A percentile compares a stretch with the other conserved stretches of the same genome.
These are phyloP conservation scores for Penicillium nucicola DNA, from an alignment of 495 filamentous ascomycete species.

Conservation along the genomic window DNA sequence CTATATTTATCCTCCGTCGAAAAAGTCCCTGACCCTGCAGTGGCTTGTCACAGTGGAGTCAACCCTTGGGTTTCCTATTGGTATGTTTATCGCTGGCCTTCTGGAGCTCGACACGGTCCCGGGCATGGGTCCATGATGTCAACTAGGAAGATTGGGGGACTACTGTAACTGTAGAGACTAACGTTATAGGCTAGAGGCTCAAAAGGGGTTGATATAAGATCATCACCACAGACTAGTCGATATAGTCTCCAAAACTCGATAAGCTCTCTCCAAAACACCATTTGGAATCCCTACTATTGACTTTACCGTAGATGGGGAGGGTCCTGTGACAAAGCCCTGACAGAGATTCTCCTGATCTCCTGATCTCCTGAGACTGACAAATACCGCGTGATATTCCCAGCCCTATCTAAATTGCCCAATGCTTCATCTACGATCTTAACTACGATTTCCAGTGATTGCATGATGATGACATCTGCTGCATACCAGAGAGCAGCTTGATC, in stretches of 20 bases:
- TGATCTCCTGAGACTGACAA: background rate
- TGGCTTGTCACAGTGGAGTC: conserved; percentile 6
- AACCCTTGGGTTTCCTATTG: background rate
- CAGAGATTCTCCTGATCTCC: background rate
- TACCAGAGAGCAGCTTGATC: background rate
- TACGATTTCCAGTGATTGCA: background rate
- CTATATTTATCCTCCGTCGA: conserved; percentile 2
- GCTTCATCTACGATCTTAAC: background rate
- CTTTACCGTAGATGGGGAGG: too few relatives aligned
- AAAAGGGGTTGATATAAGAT: background rate
- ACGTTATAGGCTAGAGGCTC: too few relatives aligned
- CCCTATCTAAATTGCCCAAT: background rate
- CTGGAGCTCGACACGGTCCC: too few relatives aligned
- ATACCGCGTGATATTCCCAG: background rate
- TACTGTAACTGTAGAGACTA: too few relatives aligned
- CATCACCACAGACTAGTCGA: too few relatives aligned
- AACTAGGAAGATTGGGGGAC: background rate
- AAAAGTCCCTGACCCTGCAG: conserved; percentile 1
- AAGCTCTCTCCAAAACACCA: too few relatives aligned
- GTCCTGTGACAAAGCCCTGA: background rate
- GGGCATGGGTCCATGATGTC: conserved; percentile 1
- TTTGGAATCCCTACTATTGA: too few relatives aligned
- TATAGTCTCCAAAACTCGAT: too few relatives aligned
- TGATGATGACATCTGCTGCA: too few relatives aligned
- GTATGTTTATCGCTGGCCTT: background rate